A percentile compares a stretch with the other conserved stretches of the same genome.
Conservation (phyloP, 1,284 basidiomycete species). For the Phellopilus nigrolimitatus region DNA sequence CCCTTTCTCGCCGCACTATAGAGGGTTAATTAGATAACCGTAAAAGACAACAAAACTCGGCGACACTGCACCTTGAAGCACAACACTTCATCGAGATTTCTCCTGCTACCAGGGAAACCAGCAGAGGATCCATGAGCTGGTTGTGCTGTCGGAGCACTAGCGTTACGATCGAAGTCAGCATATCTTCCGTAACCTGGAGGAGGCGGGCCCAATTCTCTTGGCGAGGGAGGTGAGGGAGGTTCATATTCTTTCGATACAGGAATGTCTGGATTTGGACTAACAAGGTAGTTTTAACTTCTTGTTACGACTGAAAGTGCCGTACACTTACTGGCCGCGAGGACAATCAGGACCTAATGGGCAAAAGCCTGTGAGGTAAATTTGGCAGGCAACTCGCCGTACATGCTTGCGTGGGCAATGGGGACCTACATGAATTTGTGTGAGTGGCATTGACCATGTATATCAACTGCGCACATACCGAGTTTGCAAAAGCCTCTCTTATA, state of each 20-base stretch:
- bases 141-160: constrained; percentile 27
- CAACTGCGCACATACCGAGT: constrained; percentile 53
- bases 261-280: constrained; percentile 72
- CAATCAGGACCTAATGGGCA: constrained; percentile 94
- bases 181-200: constrained; percentile 87
- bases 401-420: constrained; percentile 91
- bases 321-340: constrained; percentile 82
- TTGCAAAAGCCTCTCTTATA: constrained; percentile 96
- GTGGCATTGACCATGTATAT: background rate
- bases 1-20: constrained; percentile 81
- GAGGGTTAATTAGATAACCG: background rate
- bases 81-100: constrained; percentile 81
- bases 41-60: constrained; percentile 18
- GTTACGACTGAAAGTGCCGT: constrained; percentile 6
- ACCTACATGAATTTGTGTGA: constrained; percentile 42
- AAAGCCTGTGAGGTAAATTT: constrained; percentile 89
- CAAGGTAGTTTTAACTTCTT: too few relatives aligned
- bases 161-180: constrained; percentile 63
- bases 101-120: constrained; percentile 38
- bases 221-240: constrained; percentile 70
- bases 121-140: constrained; percentile 25
- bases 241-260: constrained; percentile 76
- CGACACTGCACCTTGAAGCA: constrained; percentile 75
- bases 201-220: constrained; percentile 82
- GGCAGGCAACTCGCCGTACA: constrained; percentile 86